Evolutionary conservation across 257 asterid genomes (phyloP).

Genomic region (Solanum piurae): DNA sequence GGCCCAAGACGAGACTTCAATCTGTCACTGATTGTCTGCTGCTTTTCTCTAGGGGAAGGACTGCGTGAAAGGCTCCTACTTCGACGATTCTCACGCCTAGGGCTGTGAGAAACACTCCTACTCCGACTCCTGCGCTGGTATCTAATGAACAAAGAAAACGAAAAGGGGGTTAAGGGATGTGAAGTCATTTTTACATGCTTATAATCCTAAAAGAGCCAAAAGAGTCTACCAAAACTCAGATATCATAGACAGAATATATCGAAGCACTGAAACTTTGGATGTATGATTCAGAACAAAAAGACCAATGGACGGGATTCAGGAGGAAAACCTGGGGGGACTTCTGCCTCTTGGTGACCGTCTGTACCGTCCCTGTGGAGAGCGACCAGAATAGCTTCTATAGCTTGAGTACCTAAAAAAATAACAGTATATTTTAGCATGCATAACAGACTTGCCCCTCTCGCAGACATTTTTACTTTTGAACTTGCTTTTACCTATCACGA

Average conservation of each 20-base stretch:
- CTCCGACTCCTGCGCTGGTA: conserved; percentile 64
- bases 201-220: background rate
- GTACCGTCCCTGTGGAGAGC: conserved; percentile 57
- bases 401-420: conserved; percentile 42
- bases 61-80: conserved; percentile 67
- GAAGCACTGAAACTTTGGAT: background rate
- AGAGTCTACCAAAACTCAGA: background rate
- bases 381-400: conserved; percentile 53
- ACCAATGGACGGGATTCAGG: background rate
- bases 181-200: background rate
- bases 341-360: conserved; percentile 72
- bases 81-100: conserved; percentile 35
- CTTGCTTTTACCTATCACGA: conserved; percentile 46
- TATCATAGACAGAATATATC: background rate
- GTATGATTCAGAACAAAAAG: background rate
- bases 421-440: background rate
- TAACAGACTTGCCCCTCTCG: background rate
- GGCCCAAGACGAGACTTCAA: conserved; percentile 88
- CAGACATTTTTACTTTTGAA: background rate
- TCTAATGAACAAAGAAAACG: conserved; percentile 17
- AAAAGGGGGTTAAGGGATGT: background rate
- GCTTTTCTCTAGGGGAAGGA: conserved; percentile 48
- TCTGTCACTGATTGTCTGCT: conserved; percentile 42
- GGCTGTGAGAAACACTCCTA: conserved; percentile 73
- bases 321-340: conserved; percentile 76